phyloP scores from a whole-genome alignment of 345 rosid species.

The Rhodamnia rubescens region DNA sequence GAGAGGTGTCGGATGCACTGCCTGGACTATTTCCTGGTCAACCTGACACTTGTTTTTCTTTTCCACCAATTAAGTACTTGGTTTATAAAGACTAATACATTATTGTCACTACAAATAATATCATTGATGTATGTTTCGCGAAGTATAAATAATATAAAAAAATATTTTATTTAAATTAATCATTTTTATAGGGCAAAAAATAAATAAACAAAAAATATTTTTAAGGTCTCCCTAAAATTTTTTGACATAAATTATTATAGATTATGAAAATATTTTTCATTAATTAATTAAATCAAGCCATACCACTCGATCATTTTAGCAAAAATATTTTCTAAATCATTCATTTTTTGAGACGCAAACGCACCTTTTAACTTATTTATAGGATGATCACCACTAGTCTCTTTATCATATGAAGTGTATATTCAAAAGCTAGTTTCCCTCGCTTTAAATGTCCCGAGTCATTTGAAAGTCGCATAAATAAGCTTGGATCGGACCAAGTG shows the following conservation, averaged over 20 bases:
- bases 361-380: background rate
- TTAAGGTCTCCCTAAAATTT: too few relatives aligned
- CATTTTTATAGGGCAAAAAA: too few relatives aligned
- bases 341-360: too few relatives aligned
- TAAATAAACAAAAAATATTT: too few relatives aligned
- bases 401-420: background rate
- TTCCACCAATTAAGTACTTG: background rate
- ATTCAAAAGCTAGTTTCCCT: background rate
- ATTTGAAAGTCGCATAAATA: background rate
- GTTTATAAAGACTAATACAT: background rate
- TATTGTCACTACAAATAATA: background rate
- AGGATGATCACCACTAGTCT: background rate
- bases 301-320: too few relatives aligned
- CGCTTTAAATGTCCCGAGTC: rapidly evolving
- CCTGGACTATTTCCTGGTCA: background rate
- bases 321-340: too few relatives aligned
- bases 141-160: too few relatives aligned
- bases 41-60: background rate
- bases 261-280: too few relatives aligned
- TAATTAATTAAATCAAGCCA: too few relatives aligned
- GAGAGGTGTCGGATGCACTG: background rate
- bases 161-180: too few relatives aligned
- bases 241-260: too few relatives aligned
- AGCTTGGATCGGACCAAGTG: background rate
- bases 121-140: background rate